Conservation (phyloP, 768 basidiomycete species). For the Exidia glandulosa region DNA sequence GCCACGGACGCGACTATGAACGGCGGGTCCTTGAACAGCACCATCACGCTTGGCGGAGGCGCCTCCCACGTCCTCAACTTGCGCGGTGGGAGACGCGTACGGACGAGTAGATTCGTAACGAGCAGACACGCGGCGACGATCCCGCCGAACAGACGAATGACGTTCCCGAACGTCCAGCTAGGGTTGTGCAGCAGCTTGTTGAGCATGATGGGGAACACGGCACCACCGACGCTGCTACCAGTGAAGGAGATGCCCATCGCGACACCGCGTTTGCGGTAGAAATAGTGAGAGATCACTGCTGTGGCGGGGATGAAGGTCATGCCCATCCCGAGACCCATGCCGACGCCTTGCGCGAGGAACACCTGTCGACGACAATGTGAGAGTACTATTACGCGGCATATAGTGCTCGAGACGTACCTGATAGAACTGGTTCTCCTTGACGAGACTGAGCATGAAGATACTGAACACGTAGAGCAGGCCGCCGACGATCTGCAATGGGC, state of each 20-base stretch:
- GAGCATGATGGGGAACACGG: not conserved
- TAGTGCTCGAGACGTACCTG: too few relatives aligned
- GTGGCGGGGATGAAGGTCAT: not conserved
- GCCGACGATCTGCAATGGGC: not conserved
- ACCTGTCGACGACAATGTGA: too few relatives aligned
- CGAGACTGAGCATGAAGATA: not conserved
- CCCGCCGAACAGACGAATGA: too few relatives aligned
- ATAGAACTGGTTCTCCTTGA: not conserved
- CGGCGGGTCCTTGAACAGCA: slow-evolving; percentile 14
- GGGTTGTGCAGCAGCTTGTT: slow-evolving; percentile 30
- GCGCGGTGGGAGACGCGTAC: too few relatives aligned
- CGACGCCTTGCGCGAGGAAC: not conserved
- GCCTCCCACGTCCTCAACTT: too few relatives aligned
- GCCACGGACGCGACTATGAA: slow-evolving; percentile 59
- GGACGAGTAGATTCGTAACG: slow-evolving; percentile 25
- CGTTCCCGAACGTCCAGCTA: not conserved
- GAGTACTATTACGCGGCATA: too few relatives aligned
- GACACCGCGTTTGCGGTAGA: not conserved
- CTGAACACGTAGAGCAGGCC: slow-evolving; percentile 2
- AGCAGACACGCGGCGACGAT: not conserved
- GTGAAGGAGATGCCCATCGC: not conserved
- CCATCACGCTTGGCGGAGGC: too few relatives aligned
- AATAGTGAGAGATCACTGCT: not conserved
- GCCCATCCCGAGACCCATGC: not conserved
- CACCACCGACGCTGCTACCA: not conserved